phyloP scores from a whole-genome alignment of 768 basidiomycete genomes.

The Auriscalpium vulgare region DNA sequence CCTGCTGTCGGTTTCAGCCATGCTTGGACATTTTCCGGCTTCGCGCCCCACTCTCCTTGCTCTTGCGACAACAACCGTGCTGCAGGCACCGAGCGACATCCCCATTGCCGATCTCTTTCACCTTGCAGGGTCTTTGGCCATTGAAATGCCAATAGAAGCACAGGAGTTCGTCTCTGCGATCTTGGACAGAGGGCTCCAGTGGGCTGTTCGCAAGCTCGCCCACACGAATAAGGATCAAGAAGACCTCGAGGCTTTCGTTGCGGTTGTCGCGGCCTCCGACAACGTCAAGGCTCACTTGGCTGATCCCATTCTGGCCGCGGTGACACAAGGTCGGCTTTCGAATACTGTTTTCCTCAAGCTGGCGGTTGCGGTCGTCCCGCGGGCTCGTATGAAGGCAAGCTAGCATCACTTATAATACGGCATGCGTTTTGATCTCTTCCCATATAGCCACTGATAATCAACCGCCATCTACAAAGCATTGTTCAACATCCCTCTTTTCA shows the following conservation, averaged over 20 bases:
- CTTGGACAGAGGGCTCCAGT: slow-evolving; percentile 14
- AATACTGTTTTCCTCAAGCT: slow-evolving; percentile 25
- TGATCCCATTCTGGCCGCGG: slow-evolving; percentile 62
- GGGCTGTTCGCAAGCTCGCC: slow-evolving; percentile 13
- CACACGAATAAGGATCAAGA: not conserved
- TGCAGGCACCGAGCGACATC: not conserved
- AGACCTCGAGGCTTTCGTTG: slow-evolving; percentile 1
- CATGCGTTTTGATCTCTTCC: not conserved
- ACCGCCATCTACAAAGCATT: slow-evolving; percentile 68
- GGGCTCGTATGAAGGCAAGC: slow-evolving; percentile 51
- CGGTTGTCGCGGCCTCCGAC: slow-evolving; percentile 19
- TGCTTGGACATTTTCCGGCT: slow-evolving; percentile 2
- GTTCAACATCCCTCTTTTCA: slow-evolving; percentile 63
- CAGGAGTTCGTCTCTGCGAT: not conserved
- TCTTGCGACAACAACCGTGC: not conserved
- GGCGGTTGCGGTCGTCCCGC: slow-evolving; percentile 18
- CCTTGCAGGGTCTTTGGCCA: not conserved
- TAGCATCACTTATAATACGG: not conserved
- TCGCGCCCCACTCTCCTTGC: slow-evolving; percentile 5
- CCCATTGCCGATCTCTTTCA: not conserved
- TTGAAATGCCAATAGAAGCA: not conserved
- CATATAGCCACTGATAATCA: slow-evolving; percentile 55
- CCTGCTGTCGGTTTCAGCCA: slow-evolving; percentile 1
- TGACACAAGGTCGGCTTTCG: slow-evolving; percentile 52
- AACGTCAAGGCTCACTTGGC: slow-evolving; percentile 48